Conservation (phyloP, 2,329 filamentous ascomycete genomes). For the Xylariaceae sp. region DNA sequence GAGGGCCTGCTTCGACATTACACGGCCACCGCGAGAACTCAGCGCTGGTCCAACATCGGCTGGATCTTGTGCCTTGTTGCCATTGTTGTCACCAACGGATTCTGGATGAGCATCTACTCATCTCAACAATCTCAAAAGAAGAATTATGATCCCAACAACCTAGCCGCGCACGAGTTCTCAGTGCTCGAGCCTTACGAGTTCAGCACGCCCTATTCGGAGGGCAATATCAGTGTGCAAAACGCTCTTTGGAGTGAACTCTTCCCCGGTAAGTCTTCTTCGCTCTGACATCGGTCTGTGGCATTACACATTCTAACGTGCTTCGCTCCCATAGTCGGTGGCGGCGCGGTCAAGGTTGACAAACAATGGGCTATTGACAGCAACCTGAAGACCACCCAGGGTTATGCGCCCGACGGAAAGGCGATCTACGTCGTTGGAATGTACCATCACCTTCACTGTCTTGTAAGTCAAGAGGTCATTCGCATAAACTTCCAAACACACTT, state of each 20-base stretch:
- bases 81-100: background rate
- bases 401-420: background rate
- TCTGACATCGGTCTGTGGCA: background rate
- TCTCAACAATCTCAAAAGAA: background rate
- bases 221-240: background rate
- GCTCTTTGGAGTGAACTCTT: background rate
- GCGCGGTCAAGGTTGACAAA: background rate
- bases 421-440: background rate
- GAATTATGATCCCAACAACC: too few species aligned
- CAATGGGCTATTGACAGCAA: background rate
- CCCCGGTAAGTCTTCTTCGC: background rate
- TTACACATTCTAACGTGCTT: background rate
- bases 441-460: conserved; percentile 1
- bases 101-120: background rate
- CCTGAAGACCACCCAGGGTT: background rate
- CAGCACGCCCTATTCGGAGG: background rate
- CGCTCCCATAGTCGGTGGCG: background rate
- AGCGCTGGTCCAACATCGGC: background rate
- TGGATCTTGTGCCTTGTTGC: background rate
- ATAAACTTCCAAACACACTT: background rate
- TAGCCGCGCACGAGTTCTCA: background rate
- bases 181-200: background rate
- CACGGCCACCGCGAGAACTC: background rate
- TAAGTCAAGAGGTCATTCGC: background rate
- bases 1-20: background rate